Evolutionary conservation across 805 yeast species (phyloP), one percentile per base, ranked within the genome.

Genomic region (Sugiyamaella boreocaroliniensis): DNA sequence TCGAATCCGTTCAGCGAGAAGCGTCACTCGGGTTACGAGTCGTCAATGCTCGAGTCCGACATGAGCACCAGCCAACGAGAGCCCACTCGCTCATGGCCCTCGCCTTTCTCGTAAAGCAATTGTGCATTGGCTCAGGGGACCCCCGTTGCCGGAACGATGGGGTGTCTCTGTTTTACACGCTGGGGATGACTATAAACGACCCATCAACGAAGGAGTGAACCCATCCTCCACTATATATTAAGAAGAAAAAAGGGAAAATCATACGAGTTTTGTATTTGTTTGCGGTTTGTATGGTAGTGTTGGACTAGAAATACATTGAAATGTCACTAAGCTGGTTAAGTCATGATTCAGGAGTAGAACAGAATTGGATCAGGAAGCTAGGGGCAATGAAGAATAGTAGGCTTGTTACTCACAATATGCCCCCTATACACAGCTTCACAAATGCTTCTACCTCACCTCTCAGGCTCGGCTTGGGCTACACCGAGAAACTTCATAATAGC

Each of bases 1-100:
- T 37, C 45, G 14, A 51, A 51, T 22, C 51, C 54, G n/a, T 50
- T 49, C 45, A 47, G 42, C 22, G 59, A 56, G 52, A 56, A 56
- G 55, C 45, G 52, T 7, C 49, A 40, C 12, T 52, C 58, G 7
- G 55, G 46, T 15, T 52, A 37, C 26, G 52, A 52, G 29, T 12
- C 34, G 8, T 18, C 44, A 11, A 26, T 32, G 37, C 26, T 22
- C 26, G 37, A 32, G 37, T 32, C 37, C 3, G 37, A 32, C 12
- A 32, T 32, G 37, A 32, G 37, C 37, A 14, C n/a, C 37, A 32
- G 37, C 11, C 37, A 22, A 22, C 26, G 37, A 10, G 37, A 32
- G 37, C 37, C 37, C 4, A 32, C 37, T 4, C 37, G 11, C 11
- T 32, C 37, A 9, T 32, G 37, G 37, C 37, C 37, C n/a, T 45